These are phyloP conservation scores for Eucalyptus curtisii DNA, from an alignment of 345 rosid genomes.

Conservation along the genomic window DNA sequence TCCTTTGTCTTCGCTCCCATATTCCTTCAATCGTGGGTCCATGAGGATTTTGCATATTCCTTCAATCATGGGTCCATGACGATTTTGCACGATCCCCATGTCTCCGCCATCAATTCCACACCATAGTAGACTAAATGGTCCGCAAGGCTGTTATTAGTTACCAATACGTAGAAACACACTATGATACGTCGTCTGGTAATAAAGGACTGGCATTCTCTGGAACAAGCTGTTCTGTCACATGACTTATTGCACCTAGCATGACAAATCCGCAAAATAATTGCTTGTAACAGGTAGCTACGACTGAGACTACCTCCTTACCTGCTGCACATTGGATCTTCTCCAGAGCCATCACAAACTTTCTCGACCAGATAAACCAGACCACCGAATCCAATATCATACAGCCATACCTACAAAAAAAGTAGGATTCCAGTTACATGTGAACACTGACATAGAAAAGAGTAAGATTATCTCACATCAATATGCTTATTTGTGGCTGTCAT, in stretches of 20 bases:
- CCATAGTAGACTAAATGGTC: constrained; percentile 70
- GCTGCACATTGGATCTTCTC: constrained; percentile 78
- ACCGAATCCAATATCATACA: constrained; percentile 31
- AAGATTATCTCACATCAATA: no score
- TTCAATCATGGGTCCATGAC: constrained; percentile 30
- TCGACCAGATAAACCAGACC: constrained; percentile 36
- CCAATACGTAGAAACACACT: constrained; percentile 29
- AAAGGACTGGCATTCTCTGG: not conserved
- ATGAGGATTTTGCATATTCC: no score
- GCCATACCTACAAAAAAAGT: constrained; percentile 7
- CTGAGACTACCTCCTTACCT: constrained; percentile 12
- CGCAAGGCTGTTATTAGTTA: constrained; percentile 44
- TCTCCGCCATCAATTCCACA: constrained; percentile 33
- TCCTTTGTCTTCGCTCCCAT: constrained; percentile 42
- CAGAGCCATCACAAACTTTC: constrained; percentile 63
- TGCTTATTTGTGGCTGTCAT: no score
- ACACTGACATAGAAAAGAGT: no score
- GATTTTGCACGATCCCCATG: constrained; percentile 53
- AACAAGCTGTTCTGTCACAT: not conserved
- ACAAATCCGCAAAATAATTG: no score
- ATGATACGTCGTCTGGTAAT: not conserved
- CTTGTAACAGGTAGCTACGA: not conserved
- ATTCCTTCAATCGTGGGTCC: not conserved
- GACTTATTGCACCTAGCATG: not conserved
- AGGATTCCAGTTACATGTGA: no score